A percentile compares a stretch with the other conserved stretches of the same genome.
Evolutionary conservation across 495 filamentous ascomycete genomes (phyloP).

Genomic region (Tuber umbilicatum): DNA sequence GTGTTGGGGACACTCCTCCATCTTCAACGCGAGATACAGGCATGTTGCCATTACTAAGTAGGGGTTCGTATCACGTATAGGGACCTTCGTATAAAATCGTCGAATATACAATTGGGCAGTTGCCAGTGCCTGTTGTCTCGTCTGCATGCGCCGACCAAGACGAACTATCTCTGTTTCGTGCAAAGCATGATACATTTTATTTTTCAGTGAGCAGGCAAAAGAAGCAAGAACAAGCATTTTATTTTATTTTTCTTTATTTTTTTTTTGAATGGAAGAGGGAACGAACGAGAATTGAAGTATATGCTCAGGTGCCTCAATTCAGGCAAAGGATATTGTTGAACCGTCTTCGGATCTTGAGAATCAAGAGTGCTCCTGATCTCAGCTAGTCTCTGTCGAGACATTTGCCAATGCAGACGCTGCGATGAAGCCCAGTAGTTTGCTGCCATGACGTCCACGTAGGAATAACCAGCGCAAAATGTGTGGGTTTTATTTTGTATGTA

Average conservation of each 20-base stretch:
- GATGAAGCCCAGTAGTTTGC: conserved; percentile 96
- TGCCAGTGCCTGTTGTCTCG: conserved; percentile 86
- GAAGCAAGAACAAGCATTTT: conserved; percentile 17
- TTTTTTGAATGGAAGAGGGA: conserved; percentile 10
- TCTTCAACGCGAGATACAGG: conserved; percentile 93
- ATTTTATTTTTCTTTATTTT: conserved; percentile 3
- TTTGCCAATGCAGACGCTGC: conserved; percentile 83
- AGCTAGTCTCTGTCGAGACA: conserved; percentile 68
- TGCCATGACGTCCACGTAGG: conserved; percentile 56
- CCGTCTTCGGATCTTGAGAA: conserved; percentile 60
- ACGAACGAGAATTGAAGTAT: conserved; percentile 81
- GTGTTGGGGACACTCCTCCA: conserved; percentile 96
- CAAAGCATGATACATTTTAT: conserved; percentile 28
- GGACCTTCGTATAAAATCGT: conserved; percentile 85
- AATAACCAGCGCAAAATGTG: conserved; percentile 4
- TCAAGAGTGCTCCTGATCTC: conserved; percentile 66
- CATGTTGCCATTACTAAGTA: conserved; percentile 86
- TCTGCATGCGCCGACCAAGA: conserved; percentile 66
- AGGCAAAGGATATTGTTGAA: conserved; percentile 74
- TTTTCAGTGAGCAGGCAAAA: conserved; percentile 18
- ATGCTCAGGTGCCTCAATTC: conserved; percentile 77
- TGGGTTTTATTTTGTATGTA: neutral
- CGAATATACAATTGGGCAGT: conserved; percentile 93
- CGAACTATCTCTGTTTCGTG: conserved; percentile 62
- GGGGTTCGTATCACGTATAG: conserved; percentile 87